Evolutionary conservation across 2,329 filamentous ascomycete genomes (phyloP).

Genomic region (Celoporthe dispersa): DNA sequence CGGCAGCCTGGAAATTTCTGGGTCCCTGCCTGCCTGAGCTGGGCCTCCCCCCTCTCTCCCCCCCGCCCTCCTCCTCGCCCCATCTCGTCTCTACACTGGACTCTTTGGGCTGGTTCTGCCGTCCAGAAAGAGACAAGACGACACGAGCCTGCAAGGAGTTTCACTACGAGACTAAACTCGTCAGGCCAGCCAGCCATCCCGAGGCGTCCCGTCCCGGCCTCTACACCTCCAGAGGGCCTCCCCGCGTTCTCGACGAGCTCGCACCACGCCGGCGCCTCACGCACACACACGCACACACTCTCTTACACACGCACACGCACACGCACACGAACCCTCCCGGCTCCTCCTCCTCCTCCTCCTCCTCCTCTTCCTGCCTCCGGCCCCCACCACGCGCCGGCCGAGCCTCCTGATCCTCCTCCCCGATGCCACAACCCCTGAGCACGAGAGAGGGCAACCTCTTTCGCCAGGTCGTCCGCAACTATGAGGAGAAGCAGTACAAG

Average conservation of each 20-base stretch:
- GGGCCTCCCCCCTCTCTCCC: neutral
- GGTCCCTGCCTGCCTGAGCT: neutral
- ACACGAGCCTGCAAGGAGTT: neutral
- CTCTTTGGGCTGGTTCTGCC: neutral
- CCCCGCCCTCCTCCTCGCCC: neutral
- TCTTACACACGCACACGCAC: neutral
- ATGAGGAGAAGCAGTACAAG: conserved; percentile 99
- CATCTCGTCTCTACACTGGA: neutral
- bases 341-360: neutral
- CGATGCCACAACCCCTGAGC: conserved; percentile 73
- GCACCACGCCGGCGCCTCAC: neutral
- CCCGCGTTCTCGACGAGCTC: neutral
- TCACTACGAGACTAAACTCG: neutral
- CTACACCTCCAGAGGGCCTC: neutral
- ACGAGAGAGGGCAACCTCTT: conserved; percentile 95
- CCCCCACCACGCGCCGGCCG: too few species aligned
- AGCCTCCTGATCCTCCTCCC: conserved; percentile 7
- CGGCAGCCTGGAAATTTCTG: neutral
- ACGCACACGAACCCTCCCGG: conserved; percentile 1
- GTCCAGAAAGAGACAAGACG: neutral
- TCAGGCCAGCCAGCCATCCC: neutral
- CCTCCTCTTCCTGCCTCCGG: conserved; percentile 36
- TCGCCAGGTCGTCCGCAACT: conserved; percentile 90
- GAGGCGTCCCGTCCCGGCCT: neutral
- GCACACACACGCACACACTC: conserved; percentile 3